phyloP scores from a whole-genome alignment of 805 yeast species.

The Diddensiella transvaalensis region DNA sequence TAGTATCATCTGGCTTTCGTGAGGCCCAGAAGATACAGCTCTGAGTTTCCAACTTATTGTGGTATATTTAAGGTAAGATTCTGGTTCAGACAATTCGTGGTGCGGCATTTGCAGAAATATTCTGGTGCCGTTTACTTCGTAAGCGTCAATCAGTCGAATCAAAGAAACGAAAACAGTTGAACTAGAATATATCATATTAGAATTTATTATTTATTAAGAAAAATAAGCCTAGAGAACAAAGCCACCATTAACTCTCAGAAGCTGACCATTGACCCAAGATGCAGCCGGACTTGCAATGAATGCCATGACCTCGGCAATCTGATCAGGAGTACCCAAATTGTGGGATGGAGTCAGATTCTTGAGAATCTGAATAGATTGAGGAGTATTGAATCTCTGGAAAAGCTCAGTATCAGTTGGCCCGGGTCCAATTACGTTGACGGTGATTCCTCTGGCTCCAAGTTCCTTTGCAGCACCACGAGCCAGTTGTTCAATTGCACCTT shows the following conservation, averaged over 20 bases:
- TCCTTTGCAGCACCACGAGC: constrained; percentile 21
- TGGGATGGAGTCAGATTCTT: constrained; percentile 6
- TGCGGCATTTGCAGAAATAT: no score
- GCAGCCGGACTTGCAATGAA: constrained; percentile 16
- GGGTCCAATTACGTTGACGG: constrained; percentile 19
- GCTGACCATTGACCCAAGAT: constrained; percentile 20
- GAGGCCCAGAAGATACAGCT: no score
- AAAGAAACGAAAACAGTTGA: no score
- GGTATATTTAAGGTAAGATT: no score
- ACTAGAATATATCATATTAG: no score
- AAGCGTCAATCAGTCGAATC: no score
- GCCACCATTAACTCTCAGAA: constrained; percentile 20
- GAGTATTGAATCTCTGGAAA: constrained; percentile 6
- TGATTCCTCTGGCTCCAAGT: constrained; percentile 16
- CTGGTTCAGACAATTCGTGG: no score
- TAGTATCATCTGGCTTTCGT: no score
- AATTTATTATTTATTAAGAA: no score
- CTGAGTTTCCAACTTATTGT: no score
- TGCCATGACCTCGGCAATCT: constrained; percentile 17
- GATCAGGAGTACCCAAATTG: constrained; percentile 8
- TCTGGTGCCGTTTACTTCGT: no score
- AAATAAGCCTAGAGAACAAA: not conserved
- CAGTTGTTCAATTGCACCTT: constrained; percentile 21
- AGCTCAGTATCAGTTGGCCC: constrained; percentile 21
- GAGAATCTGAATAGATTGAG: constrained; percentile 3